Evolutionary conservation across 1,139 yeast genomes (phyloP).

Genomic region (Saccharomyces uvarum): DNA sequence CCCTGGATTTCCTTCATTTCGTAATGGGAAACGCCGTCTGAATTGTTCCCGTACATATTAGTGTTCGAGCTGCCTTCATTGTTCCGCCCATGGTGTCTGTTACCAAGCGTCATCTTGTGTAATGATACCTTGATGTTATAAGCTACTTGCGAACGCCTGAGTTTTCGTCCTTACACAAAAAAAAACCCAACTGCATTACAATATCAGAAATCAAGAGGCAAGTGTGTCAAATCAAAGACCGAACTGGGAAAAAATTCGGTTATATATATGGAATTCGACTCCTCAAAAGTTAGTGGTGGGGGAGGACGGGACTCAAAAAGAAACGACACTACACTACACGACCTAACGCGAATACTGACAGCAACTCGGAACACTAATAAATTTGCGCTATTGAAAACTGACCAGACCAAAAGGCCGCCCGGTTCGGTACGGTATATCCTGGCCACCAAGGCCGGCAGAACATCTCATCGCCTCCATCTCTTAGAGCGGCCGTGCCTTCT

Average conservation of each 20-base stretch:
- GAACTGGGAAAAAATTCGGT: neutral
- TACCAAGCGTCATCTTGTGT: neutral
- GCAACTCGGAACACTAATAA: too few species aligned
- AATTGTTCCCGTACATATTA: neutral
- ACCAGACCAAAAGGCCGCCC: neutral
- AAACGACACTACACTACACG: neutral
- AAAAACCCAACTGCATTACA: neutral
- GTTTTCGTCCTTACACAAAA: neutral
- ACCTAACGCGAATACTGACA: neutral
- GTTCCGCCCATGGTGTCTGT: neutral
- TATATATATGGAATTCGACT: neutral
- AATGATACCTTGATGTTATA: neutral
- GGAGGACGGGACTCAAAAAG: neutral
- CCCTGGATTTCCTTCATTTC: slow-evolving; percentile 12
- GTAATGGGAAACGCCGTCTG: slow-evolving; percentile 6
- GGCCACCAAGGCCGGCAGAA: neutral
- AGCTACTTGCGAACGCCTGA: neutral
- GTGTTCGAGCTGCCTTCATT: neutral
- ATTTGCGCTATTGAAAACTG: too few species aligned
- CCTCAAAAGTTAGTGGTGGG: neutral
- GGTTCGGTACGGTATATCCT: neutral
- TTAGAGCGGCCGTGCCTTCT: neutral
- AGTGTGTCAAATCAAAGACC: neutral
- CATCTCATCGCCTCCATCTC: neutral
- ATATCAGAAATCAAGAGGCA: neutral